phyloP scores from a whole-genome alignment of 805 yeast species.

The Lipomyces chichibuensis region DNA sequence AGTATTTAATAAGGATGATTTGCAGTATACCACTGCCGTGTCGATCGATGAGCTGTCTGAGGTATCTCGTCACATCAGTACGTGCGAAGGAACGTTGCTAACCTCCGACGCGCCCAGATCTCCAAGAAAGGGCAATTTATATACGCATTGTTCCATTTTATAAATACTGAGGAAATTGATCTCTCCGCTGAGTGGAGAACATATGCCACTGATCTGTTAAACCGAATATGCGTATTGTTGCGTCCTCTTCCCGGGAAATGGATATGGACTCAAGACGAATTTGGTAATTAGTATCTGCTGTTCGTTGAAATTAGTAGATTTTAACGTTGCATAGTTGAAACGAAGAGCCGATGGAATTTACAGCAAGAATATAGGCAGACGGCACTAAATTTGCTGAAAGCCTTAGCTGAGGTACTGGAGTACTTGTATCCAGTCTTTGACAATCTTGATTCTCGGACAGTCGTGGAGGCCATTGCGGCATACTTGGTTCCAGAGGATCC shows the following conservation, averaged over 20 bases:
- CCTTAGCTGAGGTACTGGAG: constrained; percentile 7
- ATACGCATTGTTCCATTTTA: background rate
- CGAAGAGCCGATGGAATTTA: constrained; percentile 22
- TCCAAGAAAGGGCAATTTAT: background rate
- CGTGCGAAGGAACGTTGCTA: background rate
- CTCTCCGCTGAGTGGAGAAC: constrained; percentile 1
- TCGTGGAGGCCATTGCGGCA: constrained; percentile 17
- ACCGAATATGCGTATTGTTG: constrained; percentile 9
- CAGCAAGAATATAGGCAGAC: constrained; percentile 15
- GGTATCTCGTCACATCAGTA: background rate
- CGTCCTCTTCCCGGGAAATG: constrained; percentile 23
- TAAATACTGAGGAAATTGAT: constrained; percentile 1
- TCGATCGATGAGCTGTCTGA: constrained; percentile 3
- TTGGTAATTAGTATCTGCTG: constrained; percentile 6
- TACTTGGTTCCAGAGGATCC: constrained; percentile 15
- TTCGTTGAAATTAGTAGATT: background rate
- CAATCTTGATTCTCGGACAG: background rate
- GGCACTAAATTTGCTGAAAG: constrained; percentile 15
- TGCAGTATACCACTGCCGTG: background rate
- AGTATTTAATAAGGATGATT: background rate
- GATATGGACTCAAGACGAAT: constrained; percentile 21
- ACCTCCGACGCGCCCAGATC: background rate
- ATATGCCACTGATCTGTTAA: background rate
- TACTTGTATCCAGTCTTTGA: constrained; percentile 7
- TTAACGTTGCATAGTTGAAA: constrained; percentile 16